These are phyloP conservation scores for Backusella parvicylindrica DNA, from an alignment of 192 early-diverging fungal genomes.

Conservation along the genomic window DNA sequence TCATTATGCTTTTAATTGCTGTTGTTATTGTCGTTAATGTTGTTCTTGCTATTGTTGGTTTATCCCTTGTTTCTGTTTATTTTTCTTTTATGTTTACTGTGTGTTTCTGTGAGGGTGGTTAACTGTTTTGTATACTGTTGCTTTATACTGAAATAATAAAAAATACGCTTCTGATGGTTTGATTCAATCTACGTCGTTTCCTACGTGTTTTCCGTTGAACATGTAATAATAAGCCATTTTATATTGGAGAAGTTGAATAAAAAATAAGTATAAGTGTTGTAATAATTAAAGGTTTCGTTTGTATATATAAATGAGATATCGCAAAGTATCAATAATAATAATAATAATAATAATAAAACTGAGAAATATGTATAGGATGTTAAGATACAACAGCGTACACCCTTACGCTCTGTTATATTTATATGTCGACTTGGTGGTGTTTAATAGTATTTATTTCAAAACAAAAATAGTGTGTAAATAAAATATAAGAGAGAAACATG, in stretches of 20 bases:
- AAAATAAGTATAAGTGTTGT: neutral
- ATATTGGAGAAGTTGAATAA: neutral
- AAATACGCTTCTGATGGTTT: neutral
- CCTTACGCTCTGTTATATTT: neutral
- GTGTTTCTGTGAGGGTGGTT: neutral
- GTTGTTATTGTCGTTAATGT: too few relatives aligned
- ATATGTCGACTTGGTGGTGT: neutral
- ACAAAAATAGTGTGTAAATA: too few relatives aligned
- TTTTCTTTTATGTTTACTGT: neutral
- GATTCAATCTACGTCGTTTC: slow-evolving; percentile 10
- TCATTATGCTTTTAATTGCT: neutral
- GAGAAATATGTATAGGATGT: neutral
- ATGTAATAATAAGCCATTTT: slow-evolving; percentile 13
- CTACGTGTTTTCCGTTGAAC: slow-evolving; percentile 14
- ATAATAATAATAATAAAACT: neutral
- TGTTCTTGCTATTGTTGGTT: too few relatives aligned
- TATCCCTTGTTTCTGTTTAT: too few relatives aligned
- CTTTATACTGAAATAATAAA: neutral
- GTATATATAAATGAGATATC: neutral
- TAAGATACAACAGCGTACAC: neutral
- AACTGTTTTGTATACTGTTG: neutral
- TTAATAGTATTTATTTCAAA: neutral
- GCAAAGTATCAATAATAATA: neutral
- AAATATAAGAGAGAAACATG: neutral
- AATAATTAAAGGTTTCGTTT: neutral